A percentile compares a stretch with the other conserved stretches of the same genome.
Evolutionary conservation across 2,329 filamentous ascomycete genomes (phyloP).

Genomic region (Colletotrichum tofieldiae): DNA sequence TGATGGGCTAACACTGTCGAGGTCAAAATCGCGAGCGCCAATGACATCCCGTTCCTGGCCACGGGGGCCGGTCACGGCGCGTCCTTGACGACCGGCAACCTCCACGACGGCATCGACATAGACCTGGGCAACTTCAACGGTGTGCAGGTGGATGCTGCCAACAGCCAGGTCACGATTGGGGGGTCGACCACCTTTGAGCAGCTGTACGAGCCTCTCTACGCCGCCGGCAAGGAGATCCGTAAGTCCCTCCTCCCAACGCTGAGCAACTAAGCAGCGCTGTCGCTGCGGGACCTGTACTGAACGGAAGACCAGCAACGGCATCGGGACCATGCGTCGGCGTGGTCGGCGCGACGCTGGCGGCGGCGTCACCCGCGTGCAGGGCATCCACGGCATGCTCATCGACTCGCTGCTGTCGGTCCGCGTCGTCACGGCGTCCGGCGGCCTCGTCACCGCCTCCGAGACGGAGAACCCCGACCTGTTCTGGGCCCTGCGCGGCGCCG

Average conservation of each 20-base stretch:
- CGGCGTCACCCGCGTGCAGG: conserved; percentile 5
- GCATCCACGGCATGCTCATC: conserved; percentile 23
- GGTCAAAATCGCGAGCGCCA: neutral
- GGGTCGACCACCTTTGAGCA: no score
- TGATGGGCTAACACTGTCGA: neutral
- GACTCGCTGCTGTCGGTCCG: conserved; percentile 20
- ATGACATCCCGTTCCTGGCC: neutral
- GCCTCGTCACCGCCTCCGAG: neutral
- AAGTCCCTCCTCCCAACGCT: neutral
- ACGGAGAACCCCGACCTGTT: conserved; percentile 28
- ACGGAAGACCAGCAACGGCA: no score
- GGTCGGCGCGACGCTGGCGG: neutral
- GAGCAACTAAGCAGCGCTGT: neutral
- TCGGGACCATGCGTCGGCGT: neutral
- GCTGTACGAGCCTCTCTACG: no score
- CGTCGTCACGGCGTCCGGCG: conserved; percentile 9
- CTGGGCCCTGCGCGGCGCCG: conserved; percentile 35
- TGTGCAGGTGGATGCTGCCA: neutral
- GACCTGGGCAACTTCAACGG: neutral
- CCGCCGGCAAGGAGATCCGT: no score
- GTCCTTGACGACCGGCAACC: neutral
- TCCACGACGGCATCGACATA: neutral
- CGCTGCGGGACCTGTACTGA: no score
- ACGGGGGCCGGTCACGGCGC: neutral
- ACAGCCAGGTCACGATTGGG: no score